A percentile compares a stretch with the other conserved stretches of the same genome.
Evolutionary conservation across 768 basidiomycete species (phyloP).

Genomic region (Favolaschia claudopus): DNA sequence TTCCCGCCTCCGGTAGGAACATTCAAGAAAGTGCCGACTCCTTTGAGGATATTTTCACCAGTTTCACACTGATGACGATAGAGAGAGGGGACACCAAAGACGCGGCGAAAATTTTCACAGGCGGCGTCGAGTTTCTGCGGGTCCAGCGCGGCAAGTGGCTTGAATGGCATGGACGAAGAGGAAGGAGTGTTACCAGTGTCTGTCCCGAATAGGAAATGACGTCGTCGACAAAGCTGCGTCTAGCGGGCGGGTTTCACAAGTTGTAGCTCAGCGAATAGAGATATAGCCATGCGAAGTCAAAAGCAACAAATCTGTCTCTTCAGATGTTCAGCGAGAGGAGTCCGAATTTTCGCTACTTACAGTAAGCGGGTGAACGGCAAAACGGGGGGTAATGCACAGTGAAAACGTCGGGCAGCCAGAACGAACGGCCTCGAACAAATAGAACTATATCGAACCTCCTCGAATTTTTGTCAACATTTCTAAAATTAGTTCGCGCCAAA

Average conservation of each 20-base stretch:
- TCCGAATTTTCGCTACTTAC: neutral
- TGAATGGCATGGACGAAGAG: constrained; percentile 3
- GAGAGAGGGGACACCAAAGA: neutral
- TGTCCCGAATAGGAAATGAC: neutral
- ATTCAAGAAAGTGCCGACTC: constrained; percentile 6
- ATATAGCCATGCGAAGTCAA: neutral
- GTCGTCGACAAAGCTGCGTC: neutral
- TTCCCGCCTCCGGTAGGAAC: constrained; percentile 27
- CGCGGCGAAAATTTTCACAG: neutral
- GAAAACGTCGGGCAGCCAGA: too few species aligned
- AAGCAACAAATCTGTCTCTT: neutral
- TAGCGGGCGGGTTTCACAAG: neutral
- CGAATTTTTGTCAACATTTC: too few species aligned
- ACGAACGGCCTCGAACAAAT: too few species aligned
- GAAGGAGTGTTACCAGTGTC: too few species aligned
- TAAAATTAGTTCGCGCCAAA: too few species aligned
- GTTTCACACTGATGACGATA: neutral
- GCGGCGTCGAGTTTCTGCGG: neutral
- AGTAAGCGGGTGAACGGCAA: too few species aligned
- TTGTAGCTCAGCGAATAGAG: neutral
- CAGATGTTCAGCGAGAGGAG: neutral
- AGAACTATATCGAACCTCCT: too few species aligned
- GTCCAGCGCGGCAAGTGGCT: constrained; percentile 6
- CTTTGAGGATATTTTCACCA: constrained; percentile 8
- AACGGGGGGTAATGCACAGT: too few species aligned